phyloP scores from a whole-genome alignment of 2,329 filamentous ascomycete genomes.

The Metarhizium guizhouense region DNA sequence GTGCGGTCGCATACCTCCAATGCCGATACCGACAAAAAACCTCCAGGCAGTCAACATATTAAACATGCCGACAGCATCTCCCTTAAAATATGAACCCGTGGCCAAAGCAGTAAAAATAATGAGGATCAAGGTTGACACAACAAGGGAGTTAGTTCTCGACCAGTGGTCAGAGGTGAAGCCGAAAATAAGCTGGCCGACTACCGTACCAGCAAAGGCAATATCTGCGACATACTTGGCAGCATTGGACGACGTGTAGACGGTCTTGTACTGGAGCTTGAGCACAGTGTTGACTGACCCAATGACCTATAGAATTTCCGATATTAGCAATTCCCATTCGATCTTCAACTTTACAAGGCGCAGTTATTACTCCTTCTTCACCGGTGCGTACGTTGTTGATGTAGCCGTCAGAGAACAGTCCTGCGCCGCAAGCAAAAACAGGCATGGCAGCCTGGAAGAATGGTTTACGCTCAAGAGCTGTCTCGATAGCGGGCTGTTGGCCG shows the following conservation, averaged over 20 bases:
- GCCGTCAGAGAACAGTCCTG: conserved; percentile 84
- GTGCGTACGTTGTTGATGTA: conserved; percentile 72
- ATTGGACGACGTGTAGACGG: conserved; percentile 56
- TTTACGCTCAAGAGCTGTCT: conserved; percentile 8
- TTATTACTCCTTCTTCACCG: too few relatives aligned
- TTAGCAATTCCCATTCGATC: neutral
- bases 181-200: conserved; percentile 72
- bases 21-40: conserved; percentile 75
- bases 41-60: conserved; percentile 70
- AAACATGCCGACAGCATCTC: conserved; percentile 61
- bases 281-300: conserved; percentile 83
- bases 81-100: conserved; percentile 67
- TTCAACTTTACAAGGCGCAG: neutral
- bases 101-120: conserved; percentile 76
- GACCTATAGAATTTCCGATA: conserved; percentile 39
- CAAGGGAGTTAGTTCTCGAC: conserved; percentile 73
- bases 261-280: conserved; percentile 58
- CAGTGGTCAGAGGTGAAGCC: conserved; percentile 76
- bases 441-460: conserved; percentile 18
- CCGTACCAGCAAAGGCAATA: conserved; percentile 81
- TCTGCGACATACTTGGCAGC: conserved; percentile 67
- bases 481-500: conserved; percentile 4
- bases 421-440: conserved; percentile 81
- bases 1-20: conserved; percentile 44
- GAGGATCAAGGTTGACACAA: conserved; percentile 76